Percentiles rank a stretch among this genome's conserved stretches.
Conservation (phyloP, 2,329 filamentous ascomycete species). For the Tetracladium maxilliforme region DNA sequence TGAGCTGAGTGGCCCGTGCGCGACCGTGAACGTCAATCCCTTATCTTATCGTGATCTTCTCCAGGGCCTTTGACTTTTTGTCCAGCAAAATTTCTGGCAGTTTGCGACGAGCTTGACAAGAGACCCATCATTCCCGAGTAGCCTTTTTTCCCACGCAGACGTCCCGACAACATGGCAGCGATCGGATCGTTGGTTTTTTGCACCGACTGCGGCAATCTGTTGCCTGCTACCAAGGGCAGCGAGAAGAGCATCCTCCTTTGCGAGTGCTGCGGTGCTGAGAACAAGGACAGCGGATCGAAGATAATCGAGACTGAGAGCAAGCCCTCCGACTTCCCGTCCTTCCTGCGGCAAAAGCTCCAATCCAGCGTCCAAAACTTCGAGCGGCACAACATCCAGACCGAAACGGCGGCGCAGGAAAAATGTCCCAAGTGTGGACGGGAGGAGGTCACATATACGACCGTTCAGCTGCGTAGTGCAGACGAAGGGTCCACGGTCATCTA, state of each 20-base stretch:
- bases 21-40: no score
- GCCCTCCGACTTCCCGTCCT: constrained; percentile 76
- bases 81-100: no score
- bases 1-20: no score
- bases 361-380: constrained; percentile 78
- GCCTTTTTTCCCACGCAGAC: no score
- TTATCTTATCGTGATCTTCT: no score
- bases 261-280: constrained; percentile 74
- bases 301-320: constrained; percentile 75
- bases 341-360: constrained; percentile 69
- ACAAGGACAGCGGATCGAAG: constrained; percentile 66
- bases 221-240: constrained; percentile 67
- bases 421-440: constrained; percentile 72
- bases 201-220: constrained; percentile 77
- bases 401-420: constrained; percentile 50
- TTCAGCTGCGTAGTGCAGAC: constrained; percentile 83
- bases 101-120: no score
- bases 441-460: constrained; percentile 72
- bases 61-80: no score
- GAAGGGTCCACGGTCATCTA: constrained; percentile 92
- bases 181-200: constrained; percentile 91
- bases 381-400: constrained; percentile 62
- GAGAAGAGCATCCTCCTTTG: constrained; percentile 65
- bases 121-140: no score
- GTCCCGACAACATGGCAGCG: constrained; percentile 68